phyloP scores from a whole-genome alignment of 352 stramenopile species.

The Phytopythium sindhum region DNA sequence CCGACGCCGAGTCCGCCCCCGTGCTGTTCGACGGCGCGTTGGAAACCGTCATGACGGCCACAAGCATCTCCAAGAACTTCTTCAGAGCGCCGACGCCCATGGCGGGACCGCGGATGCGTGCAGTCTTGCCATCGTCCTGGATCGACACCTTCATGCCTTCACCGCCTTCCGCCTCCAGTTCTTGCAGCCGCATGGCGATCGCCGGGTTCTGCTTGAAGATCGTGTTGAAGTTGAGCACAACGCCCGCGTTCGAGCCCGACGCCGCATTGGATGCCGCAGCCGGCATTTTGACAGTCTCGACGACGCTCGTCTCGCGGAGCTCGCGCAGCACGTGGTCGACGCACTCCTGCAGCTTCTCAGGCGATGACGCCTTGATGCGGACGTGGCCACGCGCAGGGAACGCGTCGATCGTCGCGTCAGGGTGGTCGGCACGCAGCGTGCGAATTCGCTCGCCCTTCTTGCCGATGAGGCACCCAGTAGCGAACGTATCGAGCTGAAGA shows the following conservation, averaged over 20 bases:
- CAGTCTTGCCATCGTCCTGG: slow-evolving; percentile 60
- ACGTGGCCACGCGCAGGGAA: slow-evolving; percentile 70
- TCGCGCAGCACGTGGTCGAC: slow-evolving; percentile 61
- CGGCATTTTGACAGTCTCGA: slow-evolving; percentile 56
- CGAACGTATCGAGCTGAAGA: slow-evolving; percentile 69
- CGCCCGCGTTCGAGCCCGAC: slow-evolving; percentile 10
- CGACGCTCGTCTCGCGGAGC: slow-evolving; percentile 55
- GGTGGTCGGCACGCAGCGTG: slow-evolving; percentile 52
- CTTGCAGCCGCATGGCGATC: slow-evolving; percentile 56
- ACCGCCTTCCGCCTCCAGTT: slow-evolving; percentile 71
- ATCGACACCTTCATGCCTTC: slow-evolving; percentile 62
- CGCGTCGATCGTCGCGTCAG: slow-evolving; percentile 60
- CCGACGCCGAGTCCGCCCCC: slow-evolving; percentile 1
- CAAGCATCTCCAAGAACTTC: slow-evolving; percentile 73
- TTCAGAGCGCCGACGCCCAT: slow-evolving; percentile 70
- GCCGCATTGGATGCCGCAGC: slow-evolving; percentile 6
- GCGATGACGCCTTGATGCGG: slow-evolving; percentile 56
- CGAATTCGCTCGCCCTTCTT: slow-evolving; percentile 85
- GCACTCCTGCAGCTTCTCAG: slow-evolving; percentile 53
- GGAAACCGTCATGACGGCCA: slow-evolving; percentile 17
- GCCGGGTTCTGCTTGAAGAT: slow-evolving; percentile 52
- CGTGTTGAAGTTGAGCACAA: slow-evolving; percentile 44
- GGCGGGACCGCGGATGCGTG: slow-evolving; percentile 66
- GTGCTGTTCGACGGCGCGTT: slow-evolving; percentile 1
- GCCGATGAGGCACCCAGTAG: slow-evolving; percentile 67